phyloP scores from a whole-genome alignment of 192 early-diverging fungal species.

The Backusella tuberculispora region DNA sequence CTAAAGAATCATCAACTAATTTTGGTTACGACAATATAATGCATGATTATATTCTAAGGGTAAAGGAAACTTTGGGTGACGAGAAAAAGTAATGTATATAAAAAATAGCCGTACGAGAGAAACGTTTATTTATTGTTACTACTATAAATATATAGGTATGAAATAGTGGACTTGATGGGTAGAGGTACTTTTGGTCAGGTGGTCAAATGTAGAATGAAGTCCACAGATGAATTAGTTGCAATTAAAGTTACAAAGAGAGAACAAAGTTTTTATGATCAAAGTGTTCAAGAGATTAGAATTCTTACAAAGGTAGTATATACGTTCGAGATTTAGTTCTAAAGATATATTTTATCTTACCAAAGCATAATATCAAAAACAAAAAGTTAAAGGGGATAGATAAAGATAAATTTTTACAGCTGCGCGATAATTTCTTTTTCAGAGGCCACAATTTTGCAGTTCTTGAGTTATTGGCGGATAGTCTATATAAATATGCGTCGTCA shows the following conservation, averaged over 20 bases:
- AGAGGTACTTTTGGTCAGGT: conserved; percentile 99
- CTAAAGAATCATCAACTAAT: conserved; percentile 87
- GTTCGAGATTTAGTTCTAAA: not conserved
- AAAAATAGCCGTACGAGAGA: not conserved
- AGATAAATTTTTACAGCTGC: conserved; percentile 85
- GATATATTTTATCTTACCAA: not conserved
- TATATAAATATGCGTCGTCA: conserved; percentile 74
- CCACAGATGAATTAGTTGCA: conserved; percentile 85
- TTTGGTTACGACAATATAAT: conserved; percentile 94
- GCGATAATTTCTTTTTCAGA: conserved; percentile 90
- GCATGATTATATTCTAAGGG: conserved; percentile 94
- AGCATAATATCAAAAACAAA: conserved; percentile 69
- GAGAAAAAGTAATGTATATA: conserved; percentile 65
- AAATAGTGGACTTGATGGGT: conserved; percentile 92
- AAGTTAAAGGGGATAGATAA: conserved; percentile 79
- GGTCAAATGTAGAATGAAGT: conserved; percentile 89
- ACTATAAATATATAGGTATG: conserved; percentile 61
- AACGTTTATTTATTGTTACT: not conserved
- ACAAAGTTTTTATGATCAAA: conserved; percentile 93
- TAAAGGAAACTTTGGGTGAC: conserved; percentile 87
- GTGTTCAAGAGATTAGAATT: conserved; percentile 92
- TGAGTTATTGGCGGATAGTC: conserved; percentile 93
- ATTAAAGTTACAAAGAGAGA: conserved; percentile 99
- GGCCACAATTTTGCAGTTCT: conserved; percentile 93
- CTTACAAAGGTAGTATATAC: conserved; percentile 67